Conservation (phyloP, 1,139 yeast species). For the Hansenula lynferdii region DNA sequence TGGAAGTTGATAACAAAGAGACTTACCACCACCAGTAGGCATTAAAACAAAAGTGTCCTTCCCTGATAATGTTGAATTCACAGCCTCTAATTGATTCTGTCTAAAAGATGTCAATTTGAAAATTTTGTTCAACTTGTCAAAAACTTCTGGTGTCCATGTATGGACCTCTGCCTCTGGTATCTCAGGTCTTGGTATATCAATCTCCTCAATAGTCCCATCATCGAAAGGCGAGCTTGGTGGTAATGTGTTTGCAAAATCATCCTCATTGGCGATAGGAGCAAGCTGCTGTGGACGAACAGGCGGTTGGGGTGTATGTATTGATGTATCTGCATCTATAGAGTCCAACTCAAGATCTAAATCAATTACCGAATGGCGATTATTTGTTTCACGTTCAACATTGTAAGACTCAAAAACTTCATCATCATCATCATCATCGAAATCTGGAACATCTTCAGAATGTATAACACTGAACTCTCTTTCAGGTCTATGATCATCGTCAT, state of each 20-base stretch:
- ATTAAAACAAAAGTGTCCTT: constrained; percentile 89
- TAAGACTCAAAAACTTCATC: constrained; percentile 1
- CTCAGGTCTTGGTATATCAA: constrained; percentile 8
- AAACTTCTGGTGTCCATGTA: constrained; percentile 68
- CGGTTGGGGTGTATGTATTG: neutral
- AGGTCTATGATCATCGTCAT: constrained; percentile 1
- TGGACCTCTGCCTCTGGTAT: constrained; percentile 20
- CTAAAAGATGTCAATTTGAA: constrained; percentile 71
- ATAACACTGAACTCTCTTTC: neutral
- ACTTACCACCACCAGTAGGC: constrained; percentile 99
- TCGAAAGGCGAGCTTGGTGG: constrained; percentile 10
- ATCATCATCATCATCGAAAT: constrained; percentile 8
- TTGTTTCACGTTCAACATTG: constrained; percentile 11
- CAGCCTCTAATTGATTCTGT: constrained; percentile 81
- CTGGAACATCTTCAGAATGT: constrained; percentile 14
- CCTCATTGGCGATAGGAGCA: neutral
- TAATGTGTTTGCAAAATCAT: neutral
- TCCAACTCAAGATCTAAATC: constrained; percentile 1
- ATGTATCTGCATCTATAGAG: neutral
- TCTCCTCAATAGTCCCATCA: constrained; percentile 12
- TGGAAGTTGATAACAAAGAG: constrained; percentile 92
- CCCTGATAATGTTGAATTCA: constrained; percentile 75
- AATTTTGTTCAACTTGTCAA: constrained; percentile 45
- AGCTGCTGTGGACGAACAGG: too few relatives aligned
- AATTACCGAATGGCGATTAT: neutral